Evolutionary conservation across 2,329 filamentous ascomycete species (phyloP).

Genomic region (Colletotrichum sp.): DNA sequence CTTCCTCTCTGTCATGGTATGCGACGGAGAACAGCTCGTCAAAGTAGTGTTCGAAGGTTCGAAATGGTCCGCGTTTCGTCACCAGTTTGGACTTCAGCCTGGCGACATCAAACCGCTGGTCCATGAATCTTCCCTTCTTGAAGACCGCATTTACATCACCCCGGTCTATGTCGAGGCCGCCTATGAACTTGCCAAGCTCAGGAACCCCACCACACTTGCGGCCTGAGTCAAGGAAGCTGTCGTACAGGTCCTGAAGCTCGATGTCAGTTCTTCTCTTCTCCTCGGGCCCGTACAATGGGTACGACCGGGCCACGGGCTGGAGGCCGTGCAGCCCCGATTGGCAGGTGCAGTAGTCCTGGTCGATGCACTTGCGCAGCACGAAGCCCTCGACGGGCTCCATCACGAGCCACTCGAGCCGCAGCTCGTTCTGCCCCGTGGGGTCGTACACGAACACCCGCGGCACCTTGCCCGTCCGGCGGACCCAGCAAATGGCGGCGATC

Average conservation of each 20-base stretch:
- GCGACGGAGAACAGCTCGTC: background rate
- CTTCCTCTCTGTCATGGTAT: background rate
- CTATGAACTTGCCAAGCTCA: background rate
- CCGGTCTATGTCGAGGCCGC: background rate
- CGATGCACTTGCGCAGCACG: background rate
- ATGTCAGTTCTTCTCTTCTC: background rate
- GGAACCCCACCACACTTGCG: background rate
- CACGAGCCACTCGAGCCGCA: conserved; percentile 21
- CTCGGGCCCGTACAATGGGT: background rate
- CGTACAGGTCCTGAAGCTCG: background rate
- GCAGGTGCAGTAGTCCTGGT: background rate
- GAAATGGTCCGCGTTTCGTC: background rate
- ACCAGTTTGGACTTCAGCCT: background rate
- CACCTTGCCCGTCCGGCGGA: background rate
- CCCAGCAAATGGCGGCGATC: conserved; percentile 19
- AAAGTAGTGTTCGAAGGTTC: background rate
- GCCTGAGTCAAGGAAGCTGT: background rate
- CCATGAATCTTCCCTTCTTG: background rate
- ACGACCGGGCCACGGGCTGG: background rate
- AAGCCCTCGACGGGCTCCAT: conserved; percentile 6
- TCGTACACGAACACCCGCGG: conserved; percentile 14
- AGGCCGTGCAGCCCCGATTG: background rate
- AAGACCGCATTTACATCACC: background rate
- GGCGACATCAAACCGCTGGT: background rate
- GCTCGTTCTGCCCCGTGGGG: conserved; percentile 10